phyloP scores from a whole-genome alignment of 208 protist genomes.

The Polymyxa betae region DNA sequence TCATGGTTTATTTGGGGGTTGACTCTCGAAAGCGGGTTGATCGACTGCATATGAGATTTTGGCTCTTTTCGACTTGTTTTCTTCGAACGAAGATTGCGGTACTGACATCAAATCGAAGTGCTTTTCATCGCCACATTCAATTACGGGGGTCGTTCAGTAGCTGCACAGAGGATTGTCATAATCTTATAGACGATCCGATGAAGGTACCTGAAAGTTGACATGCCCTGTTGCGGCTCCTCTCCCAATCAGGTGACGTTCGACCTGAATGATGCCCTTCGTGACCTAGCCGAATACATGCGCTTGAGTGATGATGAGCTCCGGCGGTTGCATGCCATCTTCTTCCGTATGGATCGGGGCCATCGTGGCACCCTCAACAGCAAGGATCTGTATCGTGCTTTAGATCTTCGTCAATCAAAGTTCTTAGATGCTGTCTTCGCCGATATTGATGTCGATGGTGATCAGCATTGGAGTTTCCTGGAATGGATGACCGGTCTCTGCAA shows the following conservation, averaged over 20 bases:
- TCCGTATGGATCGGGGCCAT: not conserved
- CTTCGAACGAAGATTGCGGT: too few species aligned
- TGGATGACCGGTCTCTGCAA: not conserved
- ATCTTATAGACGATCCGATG: too few species aligned
- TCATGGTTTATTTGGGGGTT: too few species aligned
- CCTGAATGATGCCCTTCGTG: slow-evolving; percentile 35
- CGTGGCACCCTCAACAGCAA: not conserved
- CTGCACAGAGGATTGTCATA: too few species aligned
- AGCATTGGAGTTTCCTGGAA: slow-evolving; percentile 17
- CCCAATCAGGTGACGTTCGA: not conserved
- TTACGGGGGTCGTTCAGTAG: too few species aligned
- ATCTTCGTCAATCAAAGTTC: not conserved
- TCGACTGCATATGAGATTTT: too few species aligned
- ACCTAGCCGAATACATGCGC: slow-evolving; percentile 30
- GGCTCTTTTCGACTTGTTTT: too few species aligned
- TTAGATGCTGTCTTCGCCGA: slow-evolving; percentile 6
- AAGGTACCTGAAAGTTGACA: too few species aligned
- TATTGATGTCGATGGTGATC: not conserved
- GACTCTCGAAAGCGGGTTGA: too few species aligned
- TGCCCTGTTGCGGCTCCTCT: not conserved
- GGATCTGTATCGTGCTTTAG: not conserved
- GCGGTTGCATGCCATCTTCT: not conserved
- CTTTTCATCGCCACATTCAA: too few species aligned
- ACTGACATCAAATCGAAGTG: too few species aligned
- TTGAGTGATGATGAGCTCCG: slow-evolving; percentile 19